phyloP scores from a whole-genome alignment of 345 rosid genomes.

The Carallia brachiata region DNA sequence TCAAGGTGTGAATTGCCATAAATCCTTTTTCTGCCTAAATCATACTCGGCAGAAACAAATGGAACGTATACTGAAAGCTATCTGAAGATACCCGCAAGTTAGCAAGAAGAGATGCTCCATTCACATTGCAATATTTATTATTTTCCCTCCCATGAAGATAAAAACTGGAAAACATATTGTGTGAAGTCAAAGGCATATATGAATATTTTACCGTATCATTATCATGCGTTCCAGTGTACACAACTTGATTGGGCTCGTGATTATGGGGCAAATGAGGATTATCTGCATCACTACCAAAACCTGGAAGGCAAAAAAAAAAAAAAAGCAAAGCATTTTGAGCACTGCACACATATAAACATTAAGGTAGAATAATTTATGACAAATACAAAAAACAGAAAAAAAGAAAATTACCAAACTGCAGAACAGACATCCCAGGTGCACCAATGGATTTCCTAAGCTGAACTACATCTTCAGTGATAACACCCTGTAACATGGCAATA shows the following conservation, averaged over 20 bases:
- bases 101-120: slow-evolving; percentile 2
- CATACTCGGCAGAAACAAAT: too few species aligned
- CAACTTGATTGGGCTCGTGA: slow-evolving; percentile 86
- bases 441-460: slow-evolving; percentile 80
- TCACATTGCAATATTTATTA: not conserved
- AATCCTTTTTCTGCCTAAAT: not conserved
- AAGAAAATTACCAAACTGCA: slow-evolving; percentile 72
- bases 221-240: slow-evolving; percentile 97
- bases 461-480: slow-evolving; percentile 90
- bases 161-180: not conserved
- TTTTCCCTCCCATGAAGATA: not conserved
- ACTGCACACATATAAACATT: slow-evolving; percentile 5
- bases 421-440: slow-evolving; percentile 99
- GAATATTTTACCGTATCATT: slow-evolving; percentile 70
- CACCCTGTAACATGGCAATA: slow-evolving; percentile 54
- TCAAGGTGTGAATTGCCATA: not conserved
- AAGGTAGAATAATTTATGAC: not conserved
- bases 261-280: slow-evolving; percentile 97
- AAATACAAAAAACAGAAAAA: not conserved
- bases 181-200: not conserved
- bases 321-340: not conserved
- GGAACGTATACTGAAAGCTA: too few species aligned
- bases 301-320: slow-evolving; percentile 37
- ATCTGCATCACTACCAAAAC: slow-evolving; percentile 72
- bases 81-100: not conserved